phyloP scores from a whole-genome alignment of 2,329 filamentous ascomycete genomes.

The Dendrostoma leiphaemia region DNA sequence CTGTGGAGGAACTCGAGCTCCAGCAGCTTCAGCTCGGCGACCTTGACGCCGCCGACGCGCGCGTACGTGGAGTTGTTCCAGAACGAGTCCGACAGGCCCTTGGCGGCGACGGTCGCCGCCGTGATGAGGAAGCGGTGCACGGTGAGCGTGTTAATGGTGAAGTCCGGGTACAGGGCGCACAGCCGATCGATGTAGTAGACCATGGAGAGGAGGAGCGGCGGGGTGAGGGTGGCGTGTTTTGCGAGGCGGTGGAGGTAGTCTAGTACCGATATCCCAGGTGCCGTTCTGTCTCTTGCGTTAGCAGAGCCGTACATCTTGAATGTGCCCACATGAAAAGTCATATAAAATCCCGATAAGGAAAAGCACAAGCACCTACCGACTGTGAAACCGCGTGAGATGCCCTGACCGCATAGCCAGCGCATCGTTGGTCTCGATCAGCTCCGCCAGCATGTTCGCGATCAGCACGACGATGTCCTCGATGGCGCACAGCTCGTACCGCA shows the following conservation, averaged over 20 bases:
- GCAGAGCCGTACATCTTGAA: too few species aligned
- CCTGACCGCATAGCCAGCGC: constrained; percentile 79
- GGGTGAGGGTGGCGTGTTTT: constrained; percentile 88
- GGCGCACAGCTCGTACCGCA: constrained; percentile 76
- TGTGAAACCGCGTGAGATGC: constrained; percentile 91
- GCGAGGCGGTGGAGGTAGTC: constrained; percentile 93
- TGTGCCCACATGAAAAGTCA: too few species aligned
- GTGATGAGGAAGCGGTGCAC: constrained; percentile 97
- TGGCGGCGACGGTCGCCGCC: constrained; percentile 90
- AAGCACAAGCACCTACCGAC: constrained; percentile 56
- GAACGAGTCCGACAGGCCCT: constrained; percentile 93
- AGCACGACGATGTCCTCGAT: constrained; percentile 85
- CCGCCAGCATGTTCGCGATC: constrained; percentile 92
- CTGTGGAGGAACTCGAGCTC: constrained; percentile 91
- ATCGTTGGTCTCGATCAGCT: constrained; percentile 92
- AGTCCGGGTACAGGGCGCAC: constrained; percentile 87
- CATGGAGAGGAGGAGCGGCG: constrained; percentile 95
- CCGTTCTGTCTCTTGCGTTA: constrained; percentile 44
- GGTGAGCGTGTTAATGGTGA: constrained; percentile 93
- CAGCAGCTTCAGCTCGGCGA: constrained; percentile 84
- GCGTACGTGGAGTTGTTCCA: constrained; percentile 99
- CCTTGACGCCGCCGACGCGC: constrained; percentile 85
- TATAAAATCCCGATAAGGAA: too few species aligned
- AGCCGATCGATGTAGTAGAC: constrained; percentile 98
- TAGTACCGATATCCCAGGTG: constrained; percentile 88